These are phyloP conservation scores for Leptosphaerulina australis DNA, from an alignment of 2,329 filamentous ascomycete genomes.

Conservation along the genomic window DNA sequence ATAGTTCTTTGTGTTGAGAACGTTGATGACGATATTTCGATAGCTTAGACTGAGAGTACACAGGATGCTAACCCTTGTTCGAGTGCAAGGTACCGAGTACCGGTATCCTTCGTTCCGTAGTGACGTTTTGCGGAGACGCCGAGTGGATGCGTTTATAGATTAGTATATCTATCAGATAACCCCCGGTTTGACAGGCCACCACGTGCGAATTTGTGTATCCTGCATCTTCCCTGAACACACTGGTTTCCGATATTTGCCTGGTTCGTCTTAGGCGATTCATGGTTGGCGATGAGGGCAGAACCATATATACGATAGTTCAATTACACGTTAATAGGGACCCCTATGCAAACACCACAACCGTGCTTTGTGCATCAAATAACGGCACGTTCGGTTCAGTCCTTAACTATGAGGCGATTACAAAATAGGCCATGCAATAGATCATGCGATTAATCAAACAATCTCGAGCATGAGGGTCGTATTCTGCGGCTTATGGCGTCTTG, in stretches of 20 bases:
- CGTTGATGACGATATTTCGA: constrained; percentile 4
- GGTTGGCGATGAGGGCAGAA: background rate
- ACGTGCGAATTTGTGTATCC: constrained; percentile 1
- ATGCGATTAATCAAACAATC: constrained; percentile 11
- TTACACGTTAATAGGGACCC: constrained; percentile 3
- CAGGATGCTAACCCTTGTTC: background rate
- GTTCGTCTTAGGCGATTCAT: background rate
- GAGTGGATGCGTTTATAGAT: constrained; percentile 7
- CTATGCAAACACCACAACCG: background rate
- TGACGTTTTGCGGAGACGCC: constrained; percentile 18
- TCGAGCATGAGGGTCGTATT: background rate
- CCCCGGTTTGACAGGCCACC: constrained; percentile 6
- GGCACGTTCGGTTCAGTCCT: constrained; percentile 5
- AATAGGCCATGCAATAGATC: constrained; percentile 13
- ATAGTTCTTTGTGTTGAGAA: constrained; percentile 4
- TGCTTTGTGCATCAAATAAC: constrained; percentile 4
- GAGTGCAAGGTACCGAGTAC: constrained; percentile 1
- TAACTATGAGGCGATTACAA: constrained; percentile 12
- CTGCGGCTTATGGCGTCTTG: background rate
- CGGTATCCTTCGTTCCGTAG: background rate
- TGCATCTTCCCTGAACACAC: background rate
- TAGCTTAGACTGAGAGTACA: background rate
- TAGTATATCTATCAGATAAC: constrained; percentile 3
- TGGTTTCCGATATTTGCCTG: background rate
- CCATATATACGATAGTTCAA: constrained; percentile 5